Conservation (phyloP, 208 protist species). For the Acanthamoeba healyi region DNA sequence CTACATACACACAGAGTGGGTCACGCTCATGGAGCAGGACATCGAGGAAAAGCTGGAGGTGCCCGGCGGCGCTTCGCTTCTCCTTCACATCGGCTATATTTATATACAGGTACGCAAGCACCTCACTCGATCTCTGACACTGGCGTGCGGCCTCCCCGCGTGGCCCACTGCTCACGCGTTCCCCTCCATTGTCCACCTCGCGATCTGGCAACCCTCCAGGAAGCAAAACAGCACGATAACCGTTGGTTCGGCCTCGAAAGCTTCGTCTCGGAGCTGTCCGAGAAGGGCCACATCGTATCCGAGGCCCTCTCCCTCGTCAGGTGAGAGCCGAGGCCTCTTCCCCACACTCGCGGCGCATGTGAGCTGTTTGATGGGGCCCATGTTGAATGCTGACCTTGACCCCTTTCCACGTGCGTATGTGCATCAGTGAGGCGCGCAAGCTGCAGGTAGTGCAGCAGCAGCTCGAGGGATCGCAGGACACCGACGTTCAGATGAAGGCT, state of each 20-base stretch:
- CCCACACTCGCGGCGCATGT: neutral
- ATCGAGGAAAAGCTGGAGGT: conserved; percentile 35
- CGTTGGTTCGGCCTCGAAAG: conserved; percentile 55
- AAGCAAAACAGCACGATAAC: conserved; percentile 49
- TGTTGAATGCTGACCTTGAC: neutral
- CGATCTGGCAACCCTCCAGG: neutral
- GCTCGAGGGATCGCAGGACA: conserved; percentile 8
- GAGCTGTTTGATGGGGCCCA: too few relatives aligned
- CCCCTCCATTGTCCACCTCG: too few relatives aligned
- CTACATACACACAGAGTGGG: neutral
- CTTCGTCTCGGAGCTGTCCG: conserved; percentile 14
- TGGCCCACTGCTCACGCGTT: neutral
- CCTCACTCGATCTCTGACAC: neutral
- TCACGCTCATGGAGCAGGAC: conserved; percentile 21
- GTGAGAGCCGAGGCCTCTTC: neutral
- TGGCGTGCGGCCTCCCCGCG: neutral
- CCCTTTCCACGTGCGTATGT: neutral
- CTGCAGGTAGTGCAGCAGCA: conserved; percentile 29
- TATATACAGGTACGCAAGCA: conserved; percentile 6
- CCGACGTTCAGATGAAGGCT: conserved; percentile 21
- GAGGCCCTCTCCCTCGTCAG: conserved; percentile 50
- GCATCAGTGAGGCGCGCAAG: conserved; percentile 31
- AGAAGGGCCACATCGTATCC: conserved; percentile 54
- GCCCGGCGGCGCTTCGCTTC: conserved; percentile 38
- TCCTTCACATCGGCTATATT: conserved; percentile 52